Evolutionary conservation across 2,329 filamentous ascomycete genomes (phyloP).

Genomic region (Emydomyces testavorans): DNA sequence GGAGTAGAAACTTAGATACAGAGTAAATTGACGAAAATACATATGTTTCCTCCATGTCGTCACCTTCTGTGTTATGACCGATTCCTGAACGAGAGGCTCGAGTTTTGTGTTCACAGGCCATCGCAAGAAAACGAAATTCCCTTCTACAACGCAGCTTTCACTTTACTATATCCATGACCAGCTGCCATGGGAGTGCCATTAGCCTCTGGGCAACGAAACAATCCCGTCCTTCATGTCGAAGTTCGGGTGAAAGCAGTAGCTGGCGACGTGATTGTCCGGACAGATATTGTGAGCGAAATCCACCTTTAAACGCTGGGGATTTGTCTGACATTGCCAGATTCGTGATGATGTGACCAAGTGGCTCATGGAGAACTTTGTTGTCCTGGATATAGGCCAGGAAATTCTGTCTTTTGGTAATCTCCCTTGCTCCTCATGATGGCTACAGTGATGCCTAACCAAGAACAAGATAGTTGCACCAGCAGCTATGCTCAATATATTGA

Average conservation of each 20-base stretch:
- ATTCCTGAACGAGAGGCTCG: no score
- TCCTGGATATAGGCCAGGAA: constrained; percentile 27
- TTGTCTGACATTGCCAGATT: constrained; percentile 19
- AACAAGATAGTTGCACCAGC: constrained; percentile 21
- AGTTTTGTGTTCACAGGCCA: no score
- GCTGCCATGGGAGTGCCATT: constrained; percentile 1
- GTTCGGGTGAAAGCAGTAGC: constrained; percentile 25
- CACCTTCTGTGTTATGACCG: no score
- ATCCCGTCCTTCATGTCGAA: constrained; percentile 32
- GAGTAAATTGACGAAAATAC: no score
- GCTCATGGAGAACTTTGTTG: constrained; percentile 26
- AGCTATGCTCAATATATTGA: constrained; percentile 24
- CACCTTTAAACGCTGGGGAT: neutral
- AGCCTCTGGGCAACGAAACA: neutral
- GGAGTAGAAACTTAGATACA: no score
- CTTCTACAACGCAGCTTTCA: no score
- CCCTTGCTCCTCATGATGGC: neutral
- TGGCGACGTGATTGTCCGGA: constrained; percentile 22
- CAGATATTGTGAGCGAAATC: constrained; percentile 22
- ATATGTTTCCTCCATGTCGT: no score
- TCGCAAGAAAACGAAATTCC: no score
- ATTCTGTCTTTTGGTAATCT: constrained; percentile 24
- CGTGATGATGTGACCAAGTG: constrained; percentile 30
- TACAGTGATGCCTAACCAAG: neutral
- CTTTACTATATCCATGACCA: neutral